Evolutionary conservation across 2,329 filamentous ascomycete genomes (phyloP).

Genomic region (Colletotrichum magnum): DNA sequence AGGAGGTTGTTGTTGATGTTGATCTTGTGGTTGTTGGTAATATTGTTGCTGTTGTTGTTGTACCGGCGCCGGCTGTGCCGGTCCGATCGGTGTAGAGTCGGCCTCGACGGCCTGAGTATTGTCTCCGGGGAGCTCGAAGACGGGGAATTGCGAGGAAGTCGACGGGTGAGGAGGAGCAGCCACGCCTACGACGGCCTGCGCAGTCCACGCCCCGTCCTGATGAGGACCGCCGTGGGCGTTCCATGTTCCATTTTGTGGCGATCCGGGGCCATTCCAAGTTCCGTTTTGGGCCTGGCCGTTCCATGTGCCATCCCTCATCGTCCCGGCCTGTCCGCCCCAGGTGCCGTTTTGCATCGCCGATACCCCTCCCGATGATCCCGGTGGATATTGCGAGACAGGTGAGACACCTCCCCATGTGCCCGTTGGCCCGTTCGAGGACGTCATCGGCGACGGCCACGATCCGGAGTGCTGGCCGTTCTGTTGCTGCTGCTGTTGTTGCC

Average conservation of each 20-base stretch:
- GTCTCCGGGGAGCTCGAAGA: slow-evolving; percentile 38
- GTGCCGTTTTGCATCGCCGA: slow-evolving; percentile 17
- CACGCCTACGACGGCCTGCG: slow-evolving; percentile 8
- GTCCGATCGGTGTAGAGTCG: slow-evolving; percentile 34
- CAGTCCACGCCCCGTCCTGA: slow-evolving; percentile 27
- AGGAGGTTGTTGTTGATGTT: slow-evolving; percentile 7
- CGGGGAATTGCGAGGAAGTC: slow-evolving; percentile 8
- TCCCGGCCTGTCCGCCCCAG: slow-evolving; percentile 3
- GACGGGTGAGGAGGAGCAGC: slow-evolving; percentile 14
- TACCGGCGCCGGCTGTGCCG: slow-evolving; percentile 12
- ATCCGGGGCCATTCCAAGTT: slow-evolving; percentile 6
- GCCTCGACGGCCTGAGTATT: slow-evolving; percentile 33
- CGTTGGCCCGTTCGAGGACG: slow-evolving; percentile 14
- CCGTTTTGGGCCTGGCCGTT: slow-evolving; percentile 7
- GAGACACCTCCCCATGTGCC: slow-evolving; percentile 30
- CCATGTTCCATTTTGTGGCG: slow-evolving; percentile 10
- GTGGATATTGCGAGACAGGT: slow-evolving; percentile 27
- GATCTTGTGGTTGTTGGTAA: neutral
- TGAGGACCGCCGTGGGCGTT: neutral
- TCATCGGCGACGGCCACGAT: slow-evolving; percentile 31
- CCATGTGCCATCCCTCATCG: slow-evolving; percentile 2
- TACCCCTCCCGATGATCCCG: slow-evolving; percentile 13
- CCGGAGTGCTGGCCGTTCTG: slow-evolving; percentile 22
- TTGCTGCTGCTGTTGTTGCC: slow-evolving; percentile 30
- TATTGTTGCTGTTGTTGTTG: slow-evolving; percentile 11